These are phyloP conservation scores for Closterium sp. DNA, from an alignment of 139 green algal genomes.

Conservation along the genomic window DNA sequence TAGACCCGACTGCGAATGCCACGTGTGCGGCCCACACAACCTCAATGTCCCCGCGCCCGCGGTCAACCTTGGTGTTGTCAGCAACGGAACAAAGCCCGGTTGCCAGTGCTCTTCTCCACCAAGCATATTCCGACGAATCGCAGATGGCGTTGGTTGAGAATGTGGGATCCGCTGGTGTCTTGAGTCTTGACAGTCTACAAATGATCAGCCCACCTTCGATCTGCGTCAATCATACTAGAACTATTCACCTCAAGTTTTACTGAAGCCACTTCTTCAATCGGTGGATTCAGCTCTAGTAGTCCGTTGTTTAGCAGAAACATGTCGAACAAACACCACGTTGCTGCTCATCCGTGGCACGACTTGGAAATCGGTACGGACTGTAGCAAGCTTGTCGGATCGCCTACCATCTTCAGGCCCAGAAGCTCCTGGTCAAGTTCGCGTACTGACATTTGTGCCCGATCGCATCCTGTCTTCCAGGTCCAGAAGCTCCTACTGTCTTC, in stretches of 20 bases:
- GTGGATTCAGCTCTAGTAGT: background rate
- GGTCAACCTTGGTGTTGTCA: background rate
- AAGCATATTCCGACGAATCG: background rate
- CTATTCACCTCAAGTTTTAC: background rate
- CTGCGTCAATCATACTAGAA: background rate
- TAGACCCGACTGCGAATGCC: background rate
- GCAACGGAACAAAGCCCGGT: background rate
- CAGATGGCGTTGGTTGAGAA: no score
- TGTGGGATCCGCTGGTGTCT: no score
- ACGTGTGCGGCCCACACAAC: background rate
- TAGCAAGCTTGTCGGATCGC: no score
- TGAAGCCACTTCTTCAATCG: background rate
- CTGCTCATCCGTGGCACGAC: conserved; percentile 39
- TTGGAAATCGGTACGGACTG: conserved; percentile 29
- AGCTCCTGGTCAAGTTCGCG: background rate
- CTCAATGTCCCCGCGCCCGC: background rate
- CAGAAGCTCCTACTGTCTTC: conserved; percentile 16
- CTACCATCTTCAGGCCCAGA: no score
- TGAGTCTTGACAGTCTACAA: no score
- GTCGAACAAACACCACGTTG: background rate
- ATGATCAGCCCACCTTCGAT: no score
- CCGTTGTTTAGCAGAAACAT: background rate
- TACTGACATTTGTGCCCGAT: conserved; percentile 10
- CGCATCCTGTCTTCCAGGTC: conserved; percentile 6
- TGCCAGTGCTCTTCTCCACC: background rate